These are phyloP conservation scores for Emergomyces orientalis DNA, from an alignment of 2,329 filamentous ascomycete species.

Conservation along the genomic window DNA sequence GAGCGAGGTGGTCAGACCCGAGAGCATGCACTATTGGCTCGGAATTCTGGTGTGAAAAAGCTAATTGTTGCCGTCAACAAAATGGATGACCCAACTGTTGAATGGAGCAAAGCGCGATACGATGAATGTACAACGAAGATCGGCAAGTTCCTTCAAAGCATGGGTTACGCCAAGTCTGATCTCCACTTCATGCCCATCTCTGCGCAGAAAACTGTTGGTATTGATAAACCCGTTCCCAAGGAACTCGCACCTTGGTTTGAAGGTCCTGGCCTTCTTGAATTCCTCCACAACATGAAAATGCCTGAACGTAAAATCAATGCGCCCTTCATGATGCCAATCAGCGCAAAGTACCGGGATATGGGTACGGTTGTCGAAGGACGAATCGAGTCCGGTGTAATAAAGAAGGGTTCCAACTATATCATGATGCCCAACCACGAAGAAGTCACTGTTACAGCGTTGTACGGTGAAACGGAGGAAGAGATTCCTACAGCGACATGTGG, in stretches of 20 bases:
- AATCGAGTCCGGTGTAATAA: conserved; percentile 87
- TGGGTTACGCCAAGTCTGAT: conserved; percentile 93
- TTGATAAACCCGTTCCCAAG: conserved; percentile 78
- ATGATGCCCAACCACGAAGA: conserved; percentile 94
- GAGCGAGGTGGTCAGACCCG: conserved; percentile 93
- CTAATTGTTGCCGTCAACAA: conserved; percentile 94
- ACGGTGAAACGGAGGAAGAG: conserved; percentile 95
- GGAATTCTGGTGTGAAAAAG: conserved; percentile 97
- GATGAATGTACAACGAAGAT: conserved; percentile 90
- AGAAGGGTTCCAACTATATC: conserved; percentile 74
- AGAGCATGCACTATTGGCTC: conserved; percentile 95
- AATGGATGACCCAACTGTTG: conserved; percentile 95
- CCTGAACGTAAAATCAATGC: conserved; percentile 94
- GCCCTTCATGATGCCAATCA: conserved; percentile 98
- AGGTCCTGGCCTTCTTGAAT: conserved; percentile 85
- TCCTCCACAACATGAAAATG: conserved; percentile 85
- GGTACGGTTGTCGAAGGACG: conserved; percentile 97
- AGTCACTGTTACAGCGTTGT: conserved; percentile 73
- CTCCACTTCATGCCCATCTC: conserved; percentile 94
- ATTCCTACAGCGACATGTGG: conserved; percentile 72
- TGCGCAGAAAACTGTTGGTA: conserved; percentile 73
- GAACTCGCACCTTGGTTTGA: conserved; percentile 73
- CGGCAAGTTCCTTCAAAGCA: conserved; percentile 74
- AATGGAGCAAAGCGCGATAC: conserved; percentile 90
- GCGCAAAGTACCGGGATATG: conserved; percentile 93